phyloP scores from a whole-genome alignment of 2,329 filamentous ascomycete species.

The Verticillium albo-atrum region DNA sequence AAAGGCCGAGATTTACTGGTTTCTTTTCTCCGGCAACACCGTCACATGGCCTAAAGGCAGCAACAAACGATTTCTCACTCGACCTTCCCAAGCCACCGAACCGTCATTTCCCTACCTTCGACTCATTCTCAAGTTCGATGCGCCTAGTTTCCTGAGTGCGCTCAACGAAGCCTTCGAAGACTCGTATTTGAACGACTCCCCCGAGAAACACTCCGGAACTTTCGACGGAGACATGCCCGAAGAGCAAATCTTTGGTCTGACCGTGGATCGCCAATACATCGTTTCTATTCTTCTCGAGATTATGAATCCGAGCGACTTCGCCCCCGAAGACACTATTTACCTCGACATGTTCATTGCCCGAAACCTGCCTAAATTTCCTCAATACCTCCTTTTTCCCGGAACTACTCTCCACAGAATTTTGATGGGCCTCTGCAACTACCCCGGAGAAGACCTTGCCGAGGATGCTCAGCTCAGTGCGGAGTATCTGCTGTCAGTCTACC shows the following conservation, averaged over 20 bases:
- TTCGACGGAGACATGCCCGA: slow-evolving; percentile 50
- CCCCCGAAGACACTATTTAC: slow-evolving; percentile 80
- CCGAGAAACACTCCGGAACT: slow-evolving; percentile 56
- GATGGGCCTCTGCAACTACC: slow-evolving; percentile 78
- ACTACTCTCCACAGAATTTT: slow-evolving; percentile 79
- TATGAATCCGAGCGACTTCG: slow-evolving; percentile 75
- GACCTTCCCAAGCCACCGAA: slow-evolving; percentile 51
- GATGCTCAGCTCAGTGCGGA: slow-evolving; percentile 97
- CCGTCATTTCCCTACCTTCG: slow-evolving; percentile 82
- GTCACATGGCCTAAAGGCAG: slow-evolving; percentile 69
- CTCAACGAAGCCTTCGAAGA: slow-evolving; percentile 98
- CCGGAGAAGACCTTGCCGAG: slow-evolving; percentile 73
- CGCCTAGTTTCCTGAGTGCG: slow-evolving; percentile 88
- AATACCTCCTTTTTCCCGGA: slow-evolving; percentile 88
- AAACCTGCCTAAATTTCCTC: slow-evolving; percentile 93
- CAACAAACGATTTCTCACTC: slow-evolving; percentile 56
- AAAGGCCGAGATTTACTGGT: slow-evolving; percentile 87
- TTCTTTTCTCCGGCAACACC: slow-evolving; percentile 82
- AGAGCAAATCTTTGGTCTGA: slow-evolving; percentile 63
- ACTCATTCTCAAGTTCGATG: slow-evolving; percentile 81
- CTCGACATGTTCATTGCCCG: slow-evolving; percentile 98
- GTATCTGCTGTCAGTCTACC: slow-evolving; percentile 89
- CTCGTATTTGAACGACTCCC: slow-evolving; percentile 78
- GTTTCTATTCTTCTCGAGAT: slow-evolving; percentile 87
- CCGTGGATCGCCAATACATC: slow-evolving; percentile 86